Evolutionary conservation across 345 rosid species (phyloP), one percentile per base, ranked within the genome.

Genomic region (Eutrema japonicum): DNA sequence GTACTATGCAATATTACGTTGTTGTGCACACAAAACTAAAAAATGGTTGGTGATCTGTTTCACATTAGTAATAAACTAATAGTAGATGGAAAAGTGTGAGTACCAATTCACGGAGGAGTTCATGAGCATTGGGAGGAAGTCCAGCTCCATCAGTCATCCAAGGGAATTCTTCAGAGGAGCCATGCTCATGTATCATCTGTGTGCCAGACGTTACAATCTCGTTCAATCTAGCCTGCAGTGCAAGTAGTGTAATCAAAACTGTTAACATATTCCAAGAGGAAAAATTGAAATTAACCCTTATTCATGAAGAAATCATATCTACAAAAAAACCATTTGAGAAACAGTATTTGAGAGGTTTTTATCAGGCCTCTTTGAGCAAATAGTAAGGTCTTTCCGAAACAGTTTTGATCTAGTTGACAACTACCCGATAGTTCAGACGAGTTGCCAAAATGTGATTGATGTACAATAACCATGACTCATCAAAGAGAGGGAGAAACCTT

Each of bases 141-240:
- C 99, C 97, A 83, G 89, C 96, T 77, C 99, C 99, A 83, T 96
- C 99, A 55, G 80, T 77, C 98, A 89, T 92, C 99, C 99, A 96
- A 49, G 96, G 97, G 77, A 63, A 87, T 56, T 89, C 93, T 58
- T 82, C 84, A 47, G 83, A 76, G 52, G 79, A 60, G 26, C 52
- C 89, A 75, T 77, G 82, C 79, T 78, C 82, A 53, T 72, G 64
- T 64, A 45, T 72, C 46, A 77, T 38, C 84, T 83, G 80, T 72
- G 74, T 38, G 56, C 86, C 89, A 71, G 86, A 82, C 32, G 83
- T 92, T 67, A 92, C 88, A 43, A 96, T 88, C 79, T 89, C 94
- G 77, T 92, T 89, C 82, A 96, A 84, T 86, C 93, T 96, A 75
- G 94, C 86, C 97, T 95, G 87, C 66, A 69, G 46, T 72, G 16